Evolutionary conservation across 2,329 filamentous ascomycete genomes (phyloP).

Genomic region (Sphaerulina musiva): DNA sequence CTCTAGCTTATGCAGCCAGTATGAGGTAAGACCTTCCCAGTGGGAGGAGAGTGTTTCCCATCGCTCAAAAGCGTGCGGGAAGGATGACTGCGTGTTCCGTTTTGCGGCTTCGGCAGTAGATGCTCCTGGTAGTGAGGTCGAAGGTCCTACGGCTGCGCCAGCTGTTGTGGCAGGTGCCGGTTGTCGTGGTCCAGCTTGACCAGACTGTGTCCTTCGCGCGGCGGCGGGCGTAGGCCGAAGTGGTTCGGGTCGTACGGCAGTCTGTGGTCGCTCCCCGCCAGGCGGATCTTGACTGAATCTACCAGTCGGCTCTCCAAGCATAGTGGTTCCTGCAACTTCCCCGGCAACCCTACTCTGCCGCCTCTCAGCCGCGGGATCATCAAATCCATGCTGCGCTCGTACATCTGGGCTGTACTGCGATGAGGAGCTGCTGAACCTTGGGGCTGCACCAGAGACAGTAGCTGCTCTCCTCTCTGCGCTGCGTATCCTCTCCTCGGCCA

Average conservation of each 20-base stretch:
- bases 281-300: slow-evolving; percentile 23
- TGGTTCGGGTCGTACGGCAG: slow-evolving; percentile 21
- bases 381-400: slow-evolving; percentile 20
- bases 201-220: slow-evolving; percentile 23
- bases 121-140: slow-evolving; percentile 16
- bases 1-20: slow-evolving; percentile 91
- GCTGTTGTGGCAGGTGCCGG: slow-evolving; percentile 18
- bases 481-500: slow-evolving; percentile 44
- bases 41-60: slow-evolving; percentile 97
- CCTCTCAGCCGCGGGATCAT: slow-evolving; percentile 22
- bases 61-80: slow-evolving; percentile 93
- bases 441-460: slow-evolving; percentile 20
- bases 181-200: slow-evolving; percentile 24
- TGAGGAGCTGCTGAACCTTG: slow-evolving; percentile 24
- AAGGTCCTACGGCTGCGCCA: slow-evolving; percentile 14
- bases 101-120: slow-evolving; percentile 18
- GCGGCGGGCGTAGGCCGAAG: slow-evolving; percentile 18
- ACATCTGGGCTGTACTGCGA: slow-evolving; percentile 29
- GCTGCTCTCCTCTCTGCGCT: slow-evolving; percentile 57
- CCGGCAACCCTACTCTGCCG: slow-evolving; percentile 23
- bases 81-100: slow-evolving; percentile 53
- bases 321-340: slow-evolving; percentile 30
- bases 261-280: slow-evolving; percentile 19
- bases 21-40: slow-evolving; percentile 95
- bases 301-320: slow-evolving; percentile 30